Conservation (phyloP, 2,329 filamentous ascomycete genomes). For the Pseudogymnoascus sp. region DNA sequence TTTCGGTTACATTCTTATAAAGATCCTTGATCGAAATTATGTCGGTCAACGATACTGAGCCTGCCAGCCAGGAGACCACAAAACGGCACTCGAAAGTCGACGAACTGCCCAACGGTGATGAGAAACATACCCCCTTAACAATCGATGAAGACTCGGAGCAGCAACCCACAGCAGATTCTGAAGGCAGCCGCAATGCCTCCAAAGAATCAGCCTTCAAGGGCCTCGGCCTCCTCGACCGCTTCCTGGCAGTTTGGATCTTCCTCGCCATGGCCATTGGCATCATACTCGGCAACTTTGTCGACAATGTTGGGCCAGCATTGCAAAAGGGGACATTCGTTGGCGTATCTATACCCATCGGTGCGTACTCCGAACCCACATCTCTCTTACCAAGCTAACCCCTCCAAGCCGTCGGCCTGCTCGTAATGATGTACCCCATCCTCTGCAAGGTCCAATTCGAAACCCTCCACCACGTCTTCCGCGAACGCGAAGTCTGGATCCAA, state of each 20-base stretch:
- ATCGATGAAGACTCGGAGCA: not conserved
- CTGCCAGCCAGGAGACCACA: not conserved
- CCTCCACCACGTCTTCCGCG: constrained; percentile 56
- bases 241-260: constrained; percentile 52
- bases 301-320: constrained; percentile 43
- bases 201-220: not conserved
- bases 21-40: not conserved
- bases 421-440: constrained; percentile 93
- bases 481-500: constrained; percentile 64
- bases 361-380: constrained; percentile 15
- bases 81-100: not conserved
- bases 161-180: not conserved
- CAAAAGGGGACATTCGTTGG: constrained; percentile 55
- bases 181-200: not conserved
- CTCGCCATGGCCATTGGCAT: constrained; percentile 59
- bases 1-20: not conserved
- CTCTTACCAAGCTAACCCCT: not conserved
- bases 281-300: constrained; percentile 54
- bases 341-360: constrained; percentile 55
- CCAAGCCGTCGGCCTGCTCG: constrained; percentile 65
- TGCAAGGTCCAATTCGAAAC: constrained; percentile 78
- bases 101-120: not conserved
- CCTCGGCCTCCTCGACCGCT: constrained; percentile 41
- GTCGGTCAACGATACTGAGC: not conserved
- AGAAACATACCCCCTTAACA: not conserved